Evolutionary conservation across 495 filamentous ascomycete genomes (phyloP), one percentile per base, ranked within the genome.

Genomic region (Penicillium silybi): DNA sequence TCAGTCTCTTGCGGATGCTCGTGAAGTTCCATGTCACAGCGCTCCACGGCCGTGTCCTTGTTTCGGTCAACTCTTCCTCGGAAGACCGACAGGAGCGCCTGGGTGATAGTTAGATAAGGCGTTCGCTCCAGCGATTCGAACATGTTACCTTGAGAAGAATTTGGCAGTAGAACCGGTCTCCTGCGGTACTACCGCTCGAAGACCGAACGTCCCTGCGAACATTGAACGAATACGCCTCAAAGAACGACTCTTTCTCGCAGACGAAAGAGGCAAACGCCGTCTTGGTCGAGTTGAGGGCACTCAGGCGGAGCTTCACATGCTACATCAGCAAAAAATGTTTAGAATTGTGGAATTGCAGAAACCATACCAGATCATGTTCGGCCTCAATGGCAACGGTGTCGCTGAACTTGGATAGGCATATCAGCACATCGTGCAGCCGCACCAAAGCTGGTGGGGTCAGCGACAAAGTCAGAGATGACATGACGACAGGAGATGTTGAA

Each of bases 351-450:
- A 6, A 18, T 43, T 6, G 13, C 25, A 19, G 2, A 3, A 25
- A 11, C n/a, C 17, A 1, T 77, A 93, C 87, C 66, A 83, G 78
- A 59, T 90, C 82, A 39, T 79, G 78, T 56, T 83, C 81, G 7
- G 91, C 91, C 69, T 97, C 93, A 35, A 98, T 76, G 23, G 85
- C 87, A 9, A 97, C 87, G 39, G 82, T 84, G 54, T 98, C 93
- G 64, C 87, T 89, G 76, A 97, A 97, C 72, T 93, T 97, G 42
- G 84, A 79, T 23, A 98, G 80, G 67, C 93, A 97, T 44, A 82
- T 70, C n/a, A 98, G 78, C 9, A 82, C 78, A 67, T 97, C 90
- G 60, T 97, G 89, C 16, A 98, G 68, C 48, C 80, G 80, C 23
- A 80, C 73, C 18, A 92, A 77, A 8, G 87, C 87, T 45, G 86